These are phyloP conservation scores for Carex littledalei DNA, from an alignment of 176 grass and related monocot genomes.

Conservation along the genomic window DNA sequence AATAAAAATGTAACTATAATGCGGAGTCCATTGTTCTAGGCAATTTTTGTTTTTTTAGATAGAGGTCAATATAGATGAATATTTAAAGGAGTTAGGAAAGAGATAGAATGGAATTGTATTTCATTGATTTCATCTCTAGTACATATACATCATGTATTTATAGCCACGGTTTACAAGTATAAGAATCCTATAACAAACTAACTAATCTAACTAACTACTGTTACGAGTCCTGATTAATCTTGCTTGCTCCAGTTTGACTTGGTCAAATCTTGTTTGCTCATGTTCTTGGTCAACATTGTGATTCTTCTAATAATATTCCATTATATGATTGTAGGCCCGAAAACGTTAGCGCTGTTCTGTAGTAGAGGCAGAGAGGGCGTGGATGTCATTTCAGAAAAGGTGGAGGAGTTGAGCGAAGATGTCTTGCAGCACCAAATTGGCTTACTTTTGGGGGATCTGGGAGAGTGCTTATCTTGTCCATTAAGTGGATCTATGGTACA, in stretches of 20 bases:
- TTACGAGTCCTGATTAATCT: no score
- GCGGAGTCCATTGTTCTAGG: neutral
- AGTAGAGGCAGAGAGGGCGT: constrained; percentile 41
- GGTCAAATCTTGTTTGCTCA: no score
- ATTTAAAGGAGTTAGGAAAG: neutral
- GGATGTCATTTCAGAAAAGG: constrained; percentile 28
- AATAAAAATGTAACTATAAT: neutral
- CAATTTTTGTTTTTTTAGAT: neutral
- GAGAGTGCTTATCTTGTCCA: constrained; percentile 47
- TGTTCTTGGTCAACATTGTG: no score
- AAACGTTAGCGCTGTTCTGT: constrained; percentile 49
- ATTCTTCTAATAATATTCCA: neutral
- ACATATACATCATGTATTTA: no score
- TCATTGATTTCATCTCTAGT: no score
- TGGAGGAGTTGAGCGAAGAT: constrained; percentile 31
- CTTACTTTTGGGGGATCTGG: constrained; percentile 62
- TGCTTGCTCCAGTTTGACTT: no score
- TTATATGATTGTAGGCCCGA: constrained; percentile 47
- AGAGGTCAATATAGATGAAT: neutral
- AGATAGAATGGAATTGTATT: no score
- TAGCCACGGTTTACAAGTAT: no score
- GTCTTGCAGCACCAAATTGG: constrained; percentile 36
- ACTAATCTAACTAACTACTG: no score
- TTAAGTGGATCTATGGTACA: constrained; percentile 59
- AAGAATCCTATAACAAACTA: no score